Base-by-base conservation (phyloP, 495 filamentous ascomycete species). In the Aspergillus sparsus region DNA sequence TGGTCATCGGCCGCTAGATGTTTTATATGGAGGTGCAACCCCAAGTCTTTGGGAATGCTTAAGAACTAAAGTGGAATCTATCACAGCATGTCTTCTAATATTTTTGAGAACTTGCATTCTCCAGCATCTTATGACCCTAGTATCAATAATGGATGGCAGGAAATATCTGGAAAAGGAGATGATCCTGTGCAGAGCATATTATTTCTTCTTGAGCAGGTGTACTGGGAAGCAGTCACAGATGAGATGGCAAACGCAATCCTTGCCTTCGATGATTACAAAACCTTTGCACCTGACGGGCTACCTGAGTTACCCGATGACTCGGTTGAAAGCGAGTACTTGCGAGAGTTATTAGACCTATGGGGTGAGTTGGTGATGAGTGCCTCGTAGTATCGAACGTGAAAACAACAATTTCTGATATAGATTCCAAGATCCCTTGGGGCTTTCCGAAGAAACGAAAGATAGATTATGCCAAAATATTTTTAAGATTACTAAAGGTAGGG, bases 161-260 rank as follows among this genome's bases (percentile, higher is more conserved):
- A 49, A 7, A 57, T 49, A 32, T 49, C 55, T 2, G 45, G 39
- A 21, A 39, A 49, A 10, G 55, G 44, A 11, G 45, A 57, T 8
- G 44, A 57, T 12, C 55, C 44, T 6, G 45, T 57, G 15, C 5
- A 2, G 11, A 15, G 13, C n/a, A 9, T 57, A 11, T 49, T 36
- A 39, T 15, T 49, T 15, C 32, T 49, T 7, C 44, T 57, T 15
- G 13, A 39, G 32, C 10, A 32, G 15, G 32, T 49, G 7, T 57
- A 57, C 34, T 57, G 55, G 55, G 55, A 57, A 5, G 55, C 55
- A 13, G 45, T 57, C 3, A 16, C 21, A n/a, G 55, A 57, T 31
- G 55, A 57, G 18, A 41, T 57, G 44, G 55, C 55, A 49, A 57
- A 57, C 39, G 55, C 55, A 11, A 49, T 57, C 16, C 44, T 57